These are phyloP conservation scores for Sambucus nigra DNA, from an alignment of 129 eudicot genomes.

Conservation along the genomic window DNA sequence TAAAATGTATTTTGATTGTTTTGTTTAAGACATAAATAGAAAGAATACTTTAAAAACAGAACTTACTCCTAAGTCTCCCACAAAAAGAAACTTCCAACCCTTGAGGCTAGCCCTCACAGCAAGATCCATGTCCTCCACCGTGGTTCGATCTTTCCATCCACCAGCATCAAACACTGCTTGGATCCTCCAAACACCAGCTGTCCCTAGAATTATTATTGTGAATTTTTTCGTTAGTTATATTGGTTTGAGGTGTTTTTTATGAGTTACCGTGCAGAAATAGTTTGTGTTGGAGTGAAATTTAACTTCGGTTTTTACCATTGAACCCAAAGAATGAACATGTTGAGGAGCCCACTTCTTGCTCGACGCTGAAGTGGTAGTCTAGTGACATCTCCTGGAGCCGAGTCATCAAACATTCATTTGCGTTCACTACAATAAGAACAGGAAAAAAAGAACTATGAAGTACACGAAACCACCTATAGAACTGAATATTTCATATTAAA, in stretches of 20 bases:
- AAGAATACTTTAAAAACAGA: neutral
- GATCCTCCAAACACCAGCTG: conserved; percentile 85
- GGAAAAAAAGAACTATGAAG: too few species aligned
- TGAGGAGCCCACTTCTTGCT: conserved; percentile 89
- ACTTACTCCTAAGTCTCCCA: conserved; percentile 58
- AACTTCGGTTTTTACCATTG: conserved; percentile 42
- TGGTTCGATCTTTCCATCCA: conserved; percentile 91
- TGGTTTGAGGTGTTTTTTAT: neutral
- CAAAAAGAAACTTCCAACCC: conserved; percentile 80
- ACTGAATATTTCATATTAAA: too few species aligned
- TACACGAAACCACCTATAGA: neutral
- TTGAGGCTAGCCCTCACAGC: conserved; percentile 74
- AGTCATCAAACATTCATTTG: conserved; percentile 79
- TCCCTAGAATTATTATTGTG: conserved; percentile 31
- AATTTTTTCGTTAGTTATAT: neutral
- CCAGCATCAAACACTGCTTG: conserved; percentile 74
- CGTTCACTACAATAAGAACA: conserved; percentile 41
- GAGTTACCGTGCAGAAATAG: neutral
- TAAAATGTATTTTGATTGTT: conserved; percentile 9
- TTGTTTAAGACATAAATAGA: conserved; percentile 1
- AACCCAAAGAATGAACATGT: conserved; percentile 77
- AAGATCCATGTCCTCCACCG: conserved; percentile 89
- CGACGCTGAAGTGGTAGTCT: conserved; percentile 71
- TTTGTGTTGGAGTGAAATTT: neutral
- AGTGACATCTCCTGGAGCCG: conserved; percentile 87